Conservation (phyloP, 2,329 filamentous ascomycete genomes). For the Fonsecaea multimorphosa region DNA sequence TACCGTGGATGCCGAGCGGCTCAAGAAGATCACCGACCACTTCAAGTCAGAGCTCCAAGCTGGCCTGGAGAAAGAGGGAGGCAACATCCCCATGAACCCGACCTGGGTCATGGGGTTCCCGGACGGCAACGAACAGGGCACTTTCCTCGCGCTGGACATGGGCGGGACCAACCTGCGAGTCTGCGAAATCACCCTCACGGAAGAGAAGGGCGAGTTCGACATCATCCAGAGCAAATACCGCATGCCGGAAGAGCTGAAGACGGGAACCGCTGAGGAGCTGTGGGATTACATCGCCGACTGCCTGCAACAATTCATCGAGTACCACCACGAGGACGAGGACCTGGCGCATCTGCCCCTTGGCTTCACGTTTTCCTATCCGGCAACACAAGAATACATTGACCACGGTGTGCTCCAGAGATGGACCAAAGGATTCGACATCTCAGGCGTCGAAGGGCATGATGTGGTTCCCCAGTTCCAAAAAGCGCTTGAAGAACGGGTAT, state of each 20-base stretch:
- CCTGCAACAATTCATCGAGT: slow-evolving; percentile 85
- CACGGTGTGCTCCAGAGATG: slow-evolving; percentile 91
- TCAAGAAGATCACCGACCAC: slow-evolving; percentile 89
- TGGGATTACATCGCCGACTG: slow-evolving; percentile 97
- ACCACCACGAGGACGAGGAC: slow-evolving; percentile 73
- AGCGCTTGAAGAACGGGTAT: slow-evolving; percentile 72
- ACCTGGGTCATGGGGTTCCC: slow-evolving; percentile 95
- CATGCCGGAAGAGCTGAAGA: slow-evolving; percentile 92
- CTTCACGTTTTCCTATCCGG: slow-evolving; percentile 96
- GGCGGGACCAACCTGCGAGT: slow-evolving; percentile 95
- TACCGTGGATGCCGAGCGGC: slow-evolving; percentile 74
- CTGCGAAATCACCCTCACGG: slow-evolving; percentile 87
- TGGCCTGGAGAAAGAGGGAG: slow-evolving; percentile 83
- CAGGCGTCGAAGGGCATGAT: slow-evolving; percentile 86
- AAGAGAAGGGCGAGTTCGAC: slow-evolving; percentile 87
- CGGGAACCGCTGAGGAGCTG: slow-evolving; percentile 79
- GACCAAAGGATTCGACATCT: slow-evolving; percentile 97
- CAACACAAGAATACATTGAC: slow-evolving; percentile 90
- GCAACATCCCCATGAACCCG: slow-evolving; percentile 98
- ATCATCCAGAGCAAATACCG: slow-evolving; percentile 96
- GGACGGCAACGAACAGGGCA: slow-evolving; percentile 84
- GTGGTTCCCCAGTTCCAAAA: slow-evolving; percentile 87
- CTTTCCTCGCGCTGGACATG: slow-evolving; percentile 90
- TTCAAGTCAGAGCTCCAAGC: slow-evolving; percentile 88
- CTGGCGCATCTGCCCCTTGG: slow-evolving; percentile 73